Percentiles rank a stretch among this genome's conserved stretches.
phyloP scores from a whole-genome alignment of 2,329 filamentous ascomycete genomes.

The Botrytis hyacinthi region DNA sequence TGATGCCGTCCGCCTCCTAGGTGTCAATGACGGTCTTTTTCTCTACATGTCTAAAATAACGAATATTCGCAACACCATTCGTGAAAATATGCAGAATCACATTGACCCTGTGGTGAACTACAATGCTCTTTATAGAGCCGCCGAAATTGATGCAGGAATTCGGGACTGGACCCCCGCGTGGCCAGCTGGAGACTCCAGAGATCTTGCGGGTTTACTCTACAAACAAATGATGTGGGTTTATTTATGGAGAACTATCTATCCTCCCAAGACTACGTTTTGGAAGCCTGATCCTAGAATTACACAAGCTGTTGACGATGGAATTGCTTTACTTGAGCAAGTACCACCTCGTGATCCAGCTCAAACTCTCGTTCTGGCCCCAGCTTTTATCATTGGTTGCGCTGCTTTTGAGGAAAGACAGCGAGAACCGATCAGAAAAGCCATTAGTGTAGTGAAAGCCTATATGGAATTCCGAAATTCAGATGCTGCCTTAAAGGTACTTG shows the following conservation, averaged over 20 bases:
- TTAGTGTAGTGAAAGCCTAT: conserved; percentile 54
- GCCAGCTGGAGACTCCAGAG: conserved; percentile 56
- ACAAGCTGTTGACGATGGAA: conserved; percentile 55
- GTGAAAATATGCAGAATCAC: conserved; percentile 60
- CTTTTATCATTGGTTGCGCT: conserved; percentile 59
- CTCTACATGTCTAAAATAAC: conserved; percentile 77
- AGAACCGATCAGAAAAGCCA: conserved; percentile 49
- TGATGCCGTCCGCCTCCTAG: conserved; percentile 57
- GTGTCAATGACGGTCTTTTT: conserved; percentile 80
- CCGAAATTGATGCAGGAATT: conserved; percentile 73
- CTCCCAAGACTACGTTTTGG: conserved; percentile 44
- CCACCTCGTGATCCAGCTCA: conserved; percentile 57
- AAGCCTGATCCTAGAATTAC: conserved; percentile 49
- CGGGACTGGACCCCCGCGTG: conserved; percentile 69
- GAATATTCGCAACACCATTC: conserved; percentile 70
- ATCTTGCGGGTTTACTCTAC: conserved; percentile 57
- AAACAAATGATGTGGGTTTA: conserved; percentile 67
- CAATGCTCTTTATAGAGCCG: conserved; percentile 66
- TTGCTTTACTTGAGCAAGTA: conserved; percentile 55
- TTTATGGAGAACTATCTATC: conserved; percentile 59
- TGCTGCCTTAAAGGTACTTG: conserved; percentile 52
- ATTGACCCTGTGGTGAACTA: conserved; percentile 72
- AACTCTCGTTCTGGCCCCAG: conserved; percentile 59
- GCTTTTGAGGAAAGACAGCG: conserved; percentile 54
- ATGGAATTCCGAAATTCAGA: conserved; percentile 60